Evolutionary conservation across 768 basidiomycete genomes (phyloP), one percentile per base, ranked within the genome.

Genomic region (Russula compacta): DNA sequence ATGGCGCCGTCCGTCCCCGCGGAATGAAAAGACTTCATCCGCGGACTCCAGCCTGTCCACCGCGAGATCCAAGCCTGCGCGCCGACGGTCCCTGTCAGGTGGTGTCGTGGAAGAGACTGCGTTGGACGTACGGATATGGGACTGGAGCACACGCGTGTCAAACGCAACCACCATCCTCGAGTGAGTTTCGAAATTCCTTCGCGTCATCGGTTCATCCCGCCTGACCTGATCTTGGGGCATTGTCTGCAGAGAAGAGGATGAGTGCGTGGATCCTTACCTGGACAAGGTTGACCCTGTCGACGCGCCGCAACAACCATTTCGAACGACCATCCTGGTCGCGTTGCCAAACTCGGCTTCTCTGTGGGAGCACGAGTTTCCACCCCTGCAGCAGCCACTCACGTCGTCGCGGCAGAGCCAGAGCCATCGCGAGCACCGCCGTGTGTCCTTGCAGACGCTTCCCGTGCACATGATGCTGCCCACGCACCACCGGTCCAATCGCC

Each of bases 111-210:
- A 62, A 21, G 63, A 63, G 17, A 39, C 36, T 9, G 17, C 51
- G 8, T 29, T 64, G 19, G 52, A 64, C 29, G 46, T 42, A 24
- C 60, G 51, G 50, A 63, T 64, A 56, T 54, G 60, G 63, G 63
- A 64, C 39, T 56, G 59, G 59, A 56, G 49, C 10, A 24, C 39
- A 10, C 35, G 39, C 10, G 60, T 64, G 17, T 44, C 56, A 21
- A 29, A 40, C 43, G 55, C 60, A 35, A 42, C 33, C 4, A 9
- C 51, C 11, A 6, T 42, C 21, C 10, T 39, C 6, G 61, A 50
- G 61, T 65, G 42, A 63, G 64, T 48, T 15, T 12, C 12, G 3
- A 29, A 29, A 29, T 8, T 29, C 29, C n/a, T 40, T n/a, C 15
- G 12, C 14, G 1, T 21, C 19, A 58, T 50, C 11, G 7, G 4